These are phyloP conservation scores for Sphaerulina populicola DNA, from an alignment of 2,329 filamentous ascomycete genomes.

Conservation along the genomic window DNA sequence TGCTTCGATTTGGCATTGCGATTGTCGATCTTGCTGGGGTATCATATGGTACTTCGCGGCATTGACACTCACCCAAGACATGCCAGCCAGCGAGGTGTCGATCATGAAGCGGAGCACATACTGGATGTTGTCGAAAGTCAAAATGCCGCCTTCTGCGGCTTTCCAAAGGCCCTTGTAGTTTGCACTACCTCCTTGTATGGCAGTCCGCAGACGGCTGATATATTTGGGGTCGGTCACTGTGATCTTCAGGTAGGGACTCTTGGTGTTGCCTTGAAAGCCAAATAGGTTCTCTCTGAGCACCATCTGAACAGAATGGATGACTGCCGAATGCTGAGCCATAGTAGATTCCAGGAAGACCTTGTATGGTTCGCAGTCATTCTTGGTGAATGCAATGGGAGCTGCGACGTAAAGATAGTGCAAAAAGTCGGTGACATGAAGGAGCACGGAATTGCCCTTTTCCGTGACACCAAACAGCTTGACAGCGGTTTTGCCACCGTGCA, in stretches of 20 bases:
- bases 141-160: conserved; percentile 58
- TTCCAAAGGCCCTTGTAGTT: conserved; percentile 93
- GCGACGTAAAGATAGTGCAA: conserved; percentile 92
- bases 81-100: conserved; percentile 85
- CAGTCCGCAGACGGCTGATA: conserved; percentile 65
- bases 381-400: conserved; percentile 72
- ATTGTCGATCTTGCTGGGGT: conserved; percentile 59
- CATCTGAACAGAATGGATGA: conserved; percentile 73
- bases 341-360: conserved; percentile 71
- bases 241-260: conserved; percentile 87
- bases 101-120: conserved; percentile 97
- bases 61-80: conserved; percentile 93
- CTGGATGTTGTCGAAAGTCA: conserved; percentile 93
- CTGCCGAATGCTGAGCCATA: conserved; percentile 62
- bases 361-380: conserved; percentile 68
- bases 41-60: conserved; percentile 65
- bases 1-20: conserved; percentile 94
- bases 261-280: conserved; percentile 85
- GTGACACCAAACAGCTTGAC: conserved; percentile 94
- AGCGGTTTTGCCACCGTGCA: conserved; percentile 66
- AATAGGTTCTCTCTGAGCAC: conserved; percentile 84
- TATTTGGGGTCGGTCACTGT: conserved; percentile 82
- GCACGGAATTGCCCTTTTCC: conserved; percentile 75
- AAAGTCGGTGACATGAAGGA: conserved; percentile 92
- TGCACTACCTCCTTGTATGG: conserved; percentile 65